phyloP scores from a whole-genome alignment of 2,329 filamentous ascomycete genomes.

The Cladosporium sp. region DNA sequence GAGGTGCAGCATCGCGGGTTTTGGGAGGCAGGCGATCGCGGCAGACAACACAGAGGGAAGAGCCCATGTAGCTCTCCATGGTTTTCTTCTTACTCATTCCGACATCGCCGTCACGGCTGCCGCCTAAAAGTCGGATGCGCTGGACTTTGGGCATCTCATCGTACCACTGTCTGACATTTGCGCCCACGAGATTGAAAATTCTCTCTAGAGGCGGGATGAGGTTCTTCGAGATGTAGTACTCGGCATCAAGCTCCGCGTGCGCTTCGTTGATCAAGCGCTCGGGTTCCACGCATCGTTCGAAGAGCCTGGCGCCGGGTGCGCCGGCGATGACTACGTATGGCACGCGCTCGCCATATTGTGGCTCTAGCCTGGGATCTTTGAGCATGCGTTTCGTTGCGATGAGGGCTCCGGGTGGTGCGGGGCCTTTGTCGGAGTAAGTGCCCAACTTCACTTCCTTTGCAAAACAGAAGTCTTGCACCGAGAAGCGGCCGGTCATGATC shows the following conservation, averaged over 20 bases:
- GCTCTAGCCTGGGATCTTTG: constrained; percentile 77
- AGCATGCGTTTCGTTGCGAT: constrained; percentile 85
- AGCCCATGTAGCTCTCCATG: constrained; percentile 89
- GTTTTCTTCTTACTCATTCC: constrained; percentile 51
- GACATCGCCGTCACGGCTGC: constrained; percentile 21
- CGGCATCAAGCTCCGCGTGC: constrained; percentile 77
- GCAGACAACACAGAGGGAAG: constrained; percentile 75
- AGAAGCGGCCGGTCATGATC: constrained; percentile 83
- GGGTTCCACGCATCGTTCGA: constrained; percentile 85
- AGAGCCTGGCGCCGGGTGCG: constrained; percentile 75
- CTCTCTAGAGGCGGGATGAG: constrained; percentile 90
- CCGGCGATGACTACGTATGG: constrained; percentile 92
- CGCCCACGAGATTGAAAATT: constrained; percentile 94
- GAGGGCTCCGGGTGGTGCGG: constrained; percentile 78
- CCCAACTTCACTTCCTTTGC: constrained; percentile 87
- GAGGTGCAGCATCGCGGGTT: constrained; percentile 16
- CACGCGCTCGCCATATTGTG: constrained; percentile 90
- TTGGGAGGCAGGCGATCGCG: constrained; percentile 49
- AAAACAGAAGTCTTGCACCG: constrained; percentile 94
- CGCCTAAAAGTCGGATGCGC: constrained; percentile 59
- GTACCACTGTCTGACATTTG: constrained; percentile 86
- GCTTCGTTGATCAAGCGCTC: constrained; percentile 74
- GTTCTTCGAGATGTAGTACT: constrained; percentile 97
- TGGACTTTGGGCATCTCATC: constrained; percentile 94
- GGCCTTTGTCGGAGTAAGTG: constrained; percentile 76